Conservation (phyloP, 2,329 filamentous ascomycete species). For the Penicillium thymicola region DNA sequence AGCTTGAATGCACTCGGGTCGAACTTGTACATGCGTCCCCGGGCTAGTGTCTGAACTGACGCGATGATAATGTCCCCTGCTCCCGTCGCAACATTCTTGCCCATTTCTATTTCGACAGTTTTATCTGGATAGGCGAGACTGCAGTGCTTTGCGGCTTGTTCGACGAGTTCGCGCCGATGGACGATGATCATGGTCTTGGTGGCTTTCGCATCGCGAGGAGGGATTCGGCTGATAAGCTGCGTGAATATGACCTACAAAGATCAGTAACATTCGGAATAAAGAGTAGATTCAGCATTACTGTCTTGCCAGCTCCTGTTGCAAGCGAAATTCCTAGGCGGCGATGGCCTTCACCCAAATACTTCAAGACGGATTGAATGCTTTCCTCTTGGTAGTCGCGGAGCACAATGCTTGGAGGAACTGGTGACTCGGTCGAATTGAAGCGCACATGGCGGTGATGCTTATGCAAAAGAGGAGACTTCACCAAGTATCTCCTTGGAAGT, state of each 20-base stretch:
- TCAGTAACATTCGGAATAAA: conserved; percentile 3
- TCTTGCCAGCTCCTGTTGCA: conserved; percentile 87
- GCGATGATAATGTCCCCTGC: conserved; percentile 89
- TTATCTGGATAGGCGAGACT: conserved; percentile 73
- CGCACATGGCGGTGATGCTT: conserved; percentile 25
- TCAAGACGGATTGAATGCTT: conserved; percentile 77
- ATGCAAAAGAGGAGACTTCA: conserved; percentile 22
- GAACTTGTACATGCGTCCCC: conserved; percentile 76
- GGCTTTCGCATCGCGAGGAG: conserved; percentile 53
- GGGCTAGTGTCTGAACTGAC: conserved; percentile 80
- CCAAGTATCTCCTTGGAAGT: conserved; percentile 9
- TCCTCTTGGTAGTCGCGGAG: conserved; percentile 87
- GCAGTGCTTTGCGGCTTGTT: conserved; percentile 89
- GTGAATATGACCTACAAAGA: conserved; percentile 79
- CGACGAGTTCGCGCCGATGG: conserved; percentile 87
- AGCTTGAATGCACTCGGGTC: conserved; percentile 79
- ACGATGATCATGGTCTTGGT: conserved; percentile 85
- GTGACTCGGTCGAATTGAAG: conserved; percentile 23
- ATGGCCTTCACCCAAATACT: conserved; percentile 65
- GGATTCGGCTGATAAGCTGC: conserved; percentile 79
- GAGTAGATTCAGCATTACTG: conserved; percentile 50
- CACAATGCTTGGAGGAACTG: conserved; percentile 45
- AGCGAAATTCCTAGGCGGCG: conserved; percentile 80
- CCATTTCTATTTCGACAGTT: conserved; percentile 89
- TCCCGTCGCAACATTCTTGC: conserved; percentile 69